A percentile compares a stretch with the other conserved stretches of the same genome.
Conservation (phyloP, 805 yeast genomes). For the Starmera dryadoides region DNA sequence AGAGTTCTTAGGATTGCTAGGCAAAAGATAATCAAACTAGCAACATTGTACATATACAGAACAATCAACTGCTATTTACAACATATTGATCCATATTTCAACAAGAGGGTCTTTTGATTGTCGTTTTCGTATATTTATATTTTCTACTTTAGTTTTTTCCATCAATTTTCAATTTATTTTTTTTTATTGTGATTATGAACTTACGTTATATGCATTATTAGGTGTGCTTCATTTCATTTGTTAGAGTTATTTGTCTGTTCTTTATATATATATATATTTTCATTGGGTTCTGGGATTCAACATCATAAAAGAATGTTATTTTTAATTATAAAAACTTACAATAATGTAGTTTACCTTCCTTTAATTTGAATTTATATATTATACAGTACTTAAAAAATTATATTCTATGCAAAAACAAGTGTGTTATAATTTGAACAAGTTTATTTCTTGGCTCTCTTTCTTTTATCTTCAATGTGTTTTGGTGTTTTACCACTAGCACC, state of each 20-base stretch:
- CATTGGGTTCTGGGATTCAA: slow-evolving; percentile 2
- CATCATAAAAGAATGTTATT: not conserved
- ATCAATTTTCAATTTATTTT: not conserved
- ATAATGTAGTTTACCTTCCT: no score
- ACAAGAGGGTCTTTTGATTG: no score
- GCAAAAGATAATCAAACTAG: slow-evolving; percentile 35
- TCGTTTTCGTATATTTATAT: no score
- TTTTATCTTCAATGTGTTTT: slow-evolving; percentile 11
- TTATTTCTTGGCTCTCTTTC: slow-evolving; percentile 2
- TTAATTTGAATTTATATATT: no score
- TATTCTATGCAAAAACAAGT: not conserved
- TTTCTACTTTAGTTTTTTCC: not conserved
- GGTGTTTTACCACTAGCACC: slow-evolving; percentile 82
- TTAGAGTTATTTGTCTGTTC: not conserved
- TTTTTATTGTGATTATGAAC: not conserved
- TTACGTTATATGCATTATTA: not conserved
- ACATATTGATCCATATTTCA: no score
- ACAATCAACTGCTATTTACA: no score
- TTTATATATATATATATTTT: not conserved
- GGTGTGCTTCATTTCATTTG: not conserved
- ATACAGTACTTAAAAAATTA: no score
- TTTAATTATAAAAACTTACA: not conserved
- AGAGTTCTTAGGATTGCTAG: slow-evolving; percentile 80
- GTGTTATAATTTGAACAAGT: no score
- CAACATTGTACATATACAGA: no score